Base-by-base conservation (phyloP, 345 rosid genomes). In the Dipteronia sinensis region DNA sequence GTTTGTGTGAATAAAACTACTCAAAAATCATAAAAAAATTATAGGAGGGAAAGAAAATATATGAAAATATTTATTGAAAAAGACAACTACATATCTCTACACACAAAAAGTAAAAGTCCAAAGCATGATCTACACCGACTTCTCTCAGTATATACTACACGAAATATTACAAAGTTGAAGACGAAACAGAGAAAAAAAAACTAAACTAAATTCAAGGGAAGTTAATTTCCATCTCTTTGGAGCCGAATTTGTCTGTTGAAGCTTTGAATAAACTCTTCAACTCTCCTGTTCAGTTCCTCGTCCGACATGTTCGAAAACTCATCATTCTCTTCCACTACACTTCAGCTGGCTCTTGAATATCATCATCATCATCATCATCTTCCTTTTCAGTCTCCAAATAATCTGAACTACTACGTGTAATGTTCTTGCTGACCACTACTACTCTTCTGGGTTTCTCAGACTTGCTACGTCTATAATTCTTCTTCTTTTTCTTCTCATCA, bases 201-300 rank as follows among this genome's bases (percentile, higher is more conserved):
- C 53, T 10, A 42, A 42, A 77, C 38, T 34, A 83, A 62, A 87
- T 38, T 56, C 74, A 16, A 65, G 74, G 67, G 75, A 67, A 31
- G 38, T 34, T 3, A 34, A 63, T 8, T 79, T 65, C 76, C 40
- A 25, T 38, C 72, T 51, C 69, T 80, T 72, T 90, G 96, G 56
- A 82, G 85, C 79, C 90, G 84, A 70, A 92, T 88, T 69, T 92
- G 86, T 79, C 75, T 85, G 72, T 89, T 91, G 82, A 85, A 89
- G 66, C 76, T 82, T 67, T 81, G 83, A 79, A 94, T 94, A 22
- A 94, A 92, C 22, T 94, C 96, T 79, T 94, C 97, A 12, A 90
- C 89, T 76, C 94, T 86, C 75, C 69, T 76, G 69, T 94, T 91
- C 70, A 93, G 68, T 69, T 94, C 98, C 70, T 93, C 97, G 63